Percentiles rank a stretch among this genome's conserved stretches.
Conservation (phyloP, 768 basidiomycete species). For the Naematelia encephala region DNA sequence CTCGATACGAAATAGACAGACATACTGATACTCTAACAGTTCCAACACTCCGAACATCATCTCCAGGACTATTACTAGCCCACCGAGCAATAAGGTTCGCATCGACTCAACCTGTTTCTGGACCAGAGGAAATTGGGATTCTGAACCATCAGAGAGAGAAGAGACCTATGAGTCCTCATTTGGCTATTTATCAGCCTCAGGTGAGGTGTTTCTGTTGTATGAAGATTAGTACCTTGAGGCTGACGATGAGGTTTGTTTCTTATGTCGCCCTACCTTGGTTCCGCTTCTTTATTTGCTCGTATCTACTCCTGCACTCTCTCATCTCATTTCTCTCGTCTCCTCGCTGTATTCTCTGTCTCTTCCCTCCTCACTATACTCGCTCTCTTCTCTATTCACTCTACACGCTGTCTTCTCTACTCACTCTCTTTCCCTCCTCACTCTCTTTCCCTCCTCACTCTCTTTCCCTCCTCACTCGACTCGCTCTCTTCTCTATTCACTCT, state of each 20-base stretch:
- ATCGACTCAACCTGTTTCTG: constrained; percentile 44
- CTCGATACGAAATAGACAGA: background rate
- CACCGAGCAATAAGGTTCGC: constrained; percentile 36
- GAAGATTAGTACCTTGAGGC: no score
- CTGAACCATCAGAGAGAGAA: constrained; percentile 81
- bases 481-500: background rate
- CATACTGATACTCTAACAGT: no score
- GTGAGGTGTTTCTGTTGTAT: constrained; percentile 20
- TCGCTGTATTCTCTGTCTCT: background rate
- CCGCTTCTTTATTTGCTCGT: no score
- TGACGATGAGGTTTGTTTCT: no score
- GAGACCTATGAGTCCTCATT: constrained; percentile 90
- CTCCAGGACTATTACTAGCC: constrained; percentile 25
- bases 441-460: background rate
- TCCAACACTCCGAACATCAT: constrained; percentile 18
- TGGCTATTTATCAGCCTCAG: constrained; percentile 74
- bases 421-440: background rate
- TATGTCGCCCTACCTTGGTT: no score
- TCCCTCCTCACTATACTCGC: background rate
- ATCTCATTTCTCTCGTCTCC: background rate
- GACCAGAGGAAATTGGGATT: constrained; percentile 55
- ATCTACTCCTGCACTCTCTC: background rate
- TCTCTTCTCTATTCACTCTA: background rate
- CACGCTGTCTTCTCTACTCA: background rate
- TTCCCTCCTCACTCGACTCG: background rate